Evolutionary conservation across 192 early-diverging fungal genomes (phyloP), one percentile per base, ranked within the genome.

Genomic region (Coemansia sp.): DNA sequence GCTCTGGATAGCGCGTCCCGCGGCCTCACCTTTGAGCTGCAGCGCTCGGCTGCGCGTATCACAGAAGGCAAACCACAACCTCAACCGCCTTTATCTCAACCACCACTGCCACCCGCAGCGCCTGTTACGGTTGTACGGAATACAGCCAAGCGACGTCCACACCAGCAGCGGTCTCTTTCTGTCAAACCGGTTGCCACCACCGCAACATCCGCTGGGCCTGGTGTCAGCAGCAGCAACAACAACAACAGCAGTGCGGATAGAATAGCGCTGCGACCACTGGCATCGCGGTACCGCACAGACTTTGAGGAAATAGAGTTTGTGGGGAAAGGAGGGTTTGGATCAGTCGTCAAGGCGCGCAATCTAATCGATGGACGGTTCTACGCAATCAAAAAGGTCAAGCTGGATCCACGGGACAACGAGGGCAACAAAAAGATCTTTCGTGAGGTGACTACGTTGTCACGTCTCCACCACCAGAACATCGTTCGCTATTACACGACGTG

Each of bases 311-410:
- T 92, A 55, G 88, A 88, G 67, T 92, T 90, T 54, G 69, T 92
- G 32, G 91, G 90, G 11, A 86, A 86, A 68, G 88, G 95, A 6
- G 95, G 95, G 4, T 98, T 95, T 85, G 96, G 96, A n/a, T 89
- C 90, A 61, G 96, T 98, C 0, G 90, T 97, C 41, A 98, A 98
- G 71, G 94, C 94, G 1, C 85, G 92, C 15, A 96, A 98, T 68
- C 80, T 84, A 37, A 86, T 97, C 0, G 95, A 93, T 67, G 87
- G 85, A 0, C 80, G 87, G 43, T 88, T 88, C 61, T 98, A 97
- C 70, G 93, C 95, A 9, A 91, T 98, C 66, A 98, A 98, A 64
- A 96, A 93, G 74, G 93, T 98, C 62, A 85, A 86, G 57, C 79
- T 97, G 66, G 89, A 95, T 72, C 88, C 90, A 45, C 86, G 87